Percentiles rank a stretch among this genome's conserved stretches.
These are phyloP conservation scores for Emmonsiellopsis sp. DNA, from an alignment of 2,329 filamentous ascomycete genomes.

Conservation along the genomic window DNA sequence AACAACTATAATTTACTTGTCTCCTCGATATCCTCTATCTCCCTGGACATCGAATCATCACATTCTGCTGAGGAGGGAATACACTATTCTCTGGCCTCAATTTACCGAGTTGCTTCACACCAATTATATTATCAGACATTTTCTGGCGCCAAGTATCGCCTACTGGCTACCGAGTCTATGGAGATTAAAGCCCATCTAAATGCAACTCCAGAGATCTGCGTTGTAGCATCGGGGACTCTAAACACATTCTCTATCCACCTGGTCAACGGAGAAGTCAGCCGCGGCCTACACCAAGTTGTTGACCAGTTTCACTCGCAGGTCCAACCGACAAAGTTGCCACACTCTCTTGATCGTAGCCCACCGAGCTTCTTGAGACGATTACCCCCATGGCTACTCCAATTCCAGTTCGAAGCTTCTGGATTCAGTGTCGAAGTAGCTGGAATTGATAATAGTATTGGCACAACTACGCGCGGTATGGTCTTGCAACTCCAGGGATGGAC, in stretches of 20 bases:
- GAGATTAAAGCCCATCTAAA: conserved; percentile 80
- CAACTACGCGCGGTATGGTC: conserved; percentile 71
- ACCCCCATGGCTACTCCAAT: conserved; percentile 75
- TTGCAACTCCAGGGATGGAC: conserved; percentile 82
- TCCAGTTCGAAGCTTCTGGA: conserved; percentile 77
- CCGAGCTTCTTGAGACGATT: conserved; percentile 67
- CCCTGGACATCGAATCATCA: conserved; percentile 89
- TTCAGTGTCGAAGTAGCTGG: conserved; percentile 88
- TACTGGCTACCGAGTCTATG: conserved; percentile 78
- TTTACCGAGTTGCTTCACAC: conserved; percentile 75
- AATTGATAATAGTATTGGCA: conserved; percentile 72
- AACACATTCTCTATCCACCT: conserved; percentile 85
- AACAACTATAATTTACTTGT: conserved; percentile 94
- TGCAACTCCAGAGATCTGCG: conserved; percentile 75
- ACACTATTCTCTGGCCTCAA: conserved; percentile 78
- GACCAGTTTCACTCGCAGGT: conserved; percentile 67
- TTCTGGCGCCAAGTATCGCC: conserved; percentile 70
- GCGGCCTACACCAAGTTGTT: conserved; percentile 85
- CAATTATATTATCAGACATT: conserved; percentile 91
- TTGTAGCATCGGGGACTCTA: conserved; percentile 68
- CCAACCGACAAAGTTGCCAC: conserved; percentile 51
- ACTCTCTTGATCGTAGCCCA: conserved; percentile 43
- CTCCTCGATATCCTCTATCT: conserved; percentile 87
- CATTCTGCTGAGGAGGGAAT: conserved; percentile 76
- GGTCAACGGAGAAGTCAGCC: conserved; percentile 83